phyloP scores from a whole-genome alignment of 306 rosid genomes.

The Senna tora region DNA sequence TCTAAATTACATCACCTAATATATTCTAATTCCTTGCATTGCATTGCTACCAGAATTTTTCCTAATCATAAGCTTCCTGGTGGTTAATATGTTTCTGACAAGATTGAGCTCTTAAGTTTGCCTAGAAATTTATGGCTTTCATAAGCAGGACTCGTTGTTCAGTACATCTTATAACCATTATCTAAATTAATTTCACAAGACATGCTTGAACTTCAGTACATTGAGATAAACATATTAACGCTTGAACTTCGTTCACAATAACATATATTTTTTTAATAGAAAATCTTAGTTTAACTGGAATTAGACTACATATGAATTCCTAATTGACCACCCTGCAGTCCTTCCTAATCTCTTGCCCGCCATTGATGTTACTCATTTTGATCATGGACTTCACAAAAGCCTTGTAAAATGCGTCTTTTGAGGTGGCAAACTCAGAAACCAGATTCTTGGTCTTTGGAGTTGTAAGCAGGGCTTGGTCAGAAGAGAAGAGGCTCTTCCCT shows the following conservation, averaged over 20 bases:
- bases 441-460: conserved; percentile 51
- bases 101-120: conserved; percentile 3
- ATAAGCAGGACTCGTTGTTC: not conserved
- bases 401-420: conserved; percentile 48
- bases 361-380: conserved; percentile 68
- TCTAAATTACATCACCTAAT: not conserved
- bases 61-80: not conserved
- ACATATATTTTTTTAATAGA: not conserved
- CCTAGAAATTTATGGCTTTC: conserved; percentile 7
- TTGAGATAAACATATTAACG: conserved; percentile 28
- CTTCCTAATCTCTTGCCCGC: conserved; percentile 69
- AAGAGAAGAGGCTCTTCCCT: conserved; percentile 61
- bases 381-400: conserved; percentile 78
- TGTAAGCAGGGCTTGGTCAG: conserved; percentile 69
- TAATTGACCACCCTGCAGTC: conserved; percentile 61
- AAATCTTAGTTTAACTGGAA: conserved; percentile 30
- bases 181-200: conserved; percentile 21
- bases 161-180: not conserved
- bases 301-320: conserved; percentile 42
- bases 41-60: not conserved
- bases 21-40: not conserved
- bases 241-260: too few species aligned
- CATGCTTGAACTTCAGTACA: conserved; percentile 29
- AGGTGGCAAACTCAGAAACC: conserved; percentile 61
- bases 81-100: conserved; percentile 34